These are phyloP conservation scores for Cutaneotrichosporon arboriforme DNA, from an alignment of 1,284 basidiomycete species.

Conservation along the genomic window DNA sequence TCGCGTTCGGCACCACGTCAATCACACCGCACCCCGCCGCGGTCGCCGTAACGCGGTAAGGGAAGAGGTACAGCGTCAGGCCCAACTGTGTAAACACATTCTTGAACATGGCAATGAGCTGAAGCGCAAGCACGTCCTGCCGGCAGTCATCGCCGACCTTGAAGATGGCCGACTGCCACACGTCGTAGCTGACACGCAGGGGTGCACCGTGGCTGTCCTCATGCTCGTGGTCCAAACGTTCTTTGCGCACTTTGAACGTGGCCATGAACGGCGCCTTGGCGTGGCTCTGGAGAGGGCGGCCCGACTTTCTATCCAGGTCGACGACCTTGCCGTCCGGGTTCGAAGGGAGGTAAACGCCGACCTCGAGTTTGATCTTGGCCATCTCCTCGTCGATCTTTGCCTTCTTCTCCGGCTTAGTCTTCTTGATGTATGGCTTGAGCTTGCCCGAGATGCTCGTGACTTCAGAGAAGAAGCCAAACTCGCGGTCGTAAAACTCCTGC, in stretches of 20 bases:
- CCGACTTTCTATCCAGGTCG: conserved; percentile 94
- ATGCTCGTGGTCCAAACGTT: conserved; percentile 38
- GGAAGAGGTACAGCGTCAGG: conserved; percentile 85
- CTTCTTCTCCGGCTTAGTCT: conserved; percentile 95
- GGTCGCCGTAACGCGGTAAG: conserved; percentile 95
- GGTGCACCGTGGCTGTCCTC: conserved; percentile 47
- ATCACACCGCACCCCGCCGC: conserved; percentile 97
- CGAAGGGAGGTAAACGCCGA: conserved; percentile 93
- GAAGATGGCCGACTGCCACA: conserved; percentile 99
- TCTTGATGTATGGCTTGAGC: conserved; percentile 94
- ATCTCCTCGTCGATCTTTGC: conserved; percentile 98
- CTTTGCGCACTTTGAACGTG: conserved; percentile 94
- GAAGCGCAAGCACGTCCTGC: conserved; percentile 93
- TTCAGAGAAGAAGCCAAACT: conserved; percentile 94
- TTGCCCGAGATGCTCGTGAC: conserved; percentile 98
- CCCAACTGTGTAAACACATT: conserved; percentile 87
- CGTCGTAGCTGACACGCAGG: conserved; percentile 65
- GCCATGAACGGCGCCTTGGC: conserved; percentile 99
- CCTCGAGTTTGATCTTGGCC: conserved; percentile 86
- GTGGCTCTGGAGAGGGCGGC: conserved; percentile 91
- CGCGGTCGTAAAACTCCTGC: conserved; percentile 83
- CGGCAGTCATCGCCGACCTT: conserved; percentile 99
- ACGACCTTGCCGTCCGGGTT: conserved; percentile 96
- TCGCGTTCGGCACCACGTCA: conserved; percentile 96
- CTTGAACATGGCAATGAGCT: conserved; percentile 99